Evolutionary conservation across 129 eudicot genomes (phyloP).

Genomic region (Pulicaria dysenterica): DNA sequence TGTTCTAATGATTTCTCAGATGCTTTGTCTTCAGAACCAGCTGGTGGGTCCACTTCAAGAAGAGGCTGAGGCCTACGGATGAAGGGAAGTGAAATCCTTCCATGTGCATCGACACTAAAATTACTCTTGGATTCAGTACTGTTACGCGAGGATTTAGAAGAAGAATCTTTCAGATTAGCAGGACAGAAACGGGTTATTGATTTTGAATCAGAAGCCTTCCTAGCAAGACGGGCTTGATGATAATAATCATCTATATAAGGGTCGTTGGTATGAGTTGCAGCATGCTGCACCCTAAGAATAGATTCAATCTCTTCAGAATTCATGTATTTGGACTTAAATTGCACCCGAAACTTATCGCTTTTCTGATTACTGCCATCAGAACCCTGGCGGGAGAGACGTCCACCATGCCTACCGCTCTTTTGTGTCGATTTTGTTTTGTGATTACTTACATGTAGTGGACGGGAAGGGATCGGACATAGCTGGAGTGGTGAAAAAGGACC

Average conservation of each 20-base stretch:
- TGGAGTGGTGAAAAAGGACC: conserved; percentile 51
- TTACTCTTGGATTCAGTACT: conserved; percentile 69
- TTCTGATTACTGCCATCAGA: conserved; percentile 68
- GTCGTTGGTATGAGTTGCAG: conserved; percentile 83
- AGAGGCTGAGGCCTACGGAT: conserved; percentile 86
- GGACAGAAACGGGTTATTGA: conserved; percentile 81
- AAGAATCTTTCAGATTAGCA: conserved; percentile 54
- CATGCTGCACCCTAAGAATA: conserved; percentile 82
- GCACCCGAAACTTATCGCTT: conserved; percentile 51
- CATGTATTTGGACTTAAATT: conserved; percentile 88
- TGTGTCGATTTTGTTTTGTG: conserved; percentile 51
- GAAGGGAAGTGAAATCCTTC: conserved; percentile 74
- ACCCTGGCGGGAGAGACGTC: conserved; percentile 63
- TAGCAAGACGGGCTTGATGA: conserved; percentile 84
- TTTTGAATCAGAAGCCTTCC: conserved; percentile 63
- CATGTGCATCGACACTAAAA: conserved; percentile 76
- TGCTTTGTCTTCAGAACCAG: conserved; percentile 49
- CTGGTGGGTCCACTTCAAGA: conserved; percentile 73
- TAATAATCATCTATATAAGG: conserved; percentile 93
- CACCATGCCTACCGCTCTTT: conserved; percentile 48
- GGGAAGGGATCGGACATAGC: conserved; percentile 58
- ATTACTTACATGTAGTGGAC: conserved; percentile 60
- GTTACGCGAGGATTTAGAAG: conserved; percentile 53
- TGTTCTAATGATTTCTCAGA: conserved; percentile 77
- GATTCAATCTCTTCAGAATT: conserved; percentile 90